Evolutionary conservation across 306 rosid species (phyloP), one percentile per base, ranked within the genome.

Genomic region (Sicyos baderoa): DNA sequence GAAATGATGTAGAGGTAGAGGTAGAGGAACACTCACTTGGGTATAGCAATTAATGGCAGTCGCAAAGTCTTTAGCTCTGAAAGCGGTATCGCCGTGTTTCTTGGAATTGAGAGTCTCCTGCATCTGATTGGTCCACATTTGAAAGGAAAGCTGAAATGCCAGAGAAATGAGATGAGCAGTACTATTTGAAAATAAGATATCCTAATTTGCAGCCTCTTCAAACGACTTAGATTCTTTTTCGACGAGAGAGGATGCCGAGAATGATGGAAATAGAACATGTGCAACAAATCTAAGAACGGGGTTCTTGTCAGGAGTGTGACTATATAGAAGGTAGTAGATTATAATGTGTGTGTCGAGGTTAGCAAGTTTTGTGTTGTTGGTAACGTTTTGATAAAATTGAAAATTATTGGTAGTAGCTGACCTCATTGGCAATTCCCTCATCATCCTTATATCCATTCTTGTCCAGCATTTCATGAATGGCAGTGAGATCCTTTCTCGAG

Each of bases 391-490:
- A 63, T 17, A 32, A 60, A 68, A 15, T n/a, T 0, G 5, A 23
- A 32, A 23, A 67, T 42, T n/a, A 65, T 72, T 61, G 58, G 47
- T 71, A 42, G 76, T 48, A 9, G 77, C 76, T 71, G 42, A 93
- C 97, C 99, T 93, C 99, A 76, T 93, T 90, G 74, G 97, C 96
- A 75, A 93, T 75, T 19, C 97, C 99, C 77, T 88, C 99, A 69
- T 93, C 99, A 73, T 93, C 97, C 82, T 84, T 93, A 90, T 93
- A 93, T 44, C 99, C 99, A 58, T 67, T 84, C 84, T 88, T 93
- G 79, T 93, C 99, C 79, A 93, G 66, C 76, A 88, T 93, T 84
- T 82, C 90, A 75, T 83, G 91, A 71, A 93, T 88, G 62, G 99
- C 99, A 32, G 97, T 93, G 50, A 90, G 97, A 79, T 93, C 99